phyloP scores from a whole-genome alignment of 192 early-diverging fungal species.

The Coemansia sp. region DNA sequence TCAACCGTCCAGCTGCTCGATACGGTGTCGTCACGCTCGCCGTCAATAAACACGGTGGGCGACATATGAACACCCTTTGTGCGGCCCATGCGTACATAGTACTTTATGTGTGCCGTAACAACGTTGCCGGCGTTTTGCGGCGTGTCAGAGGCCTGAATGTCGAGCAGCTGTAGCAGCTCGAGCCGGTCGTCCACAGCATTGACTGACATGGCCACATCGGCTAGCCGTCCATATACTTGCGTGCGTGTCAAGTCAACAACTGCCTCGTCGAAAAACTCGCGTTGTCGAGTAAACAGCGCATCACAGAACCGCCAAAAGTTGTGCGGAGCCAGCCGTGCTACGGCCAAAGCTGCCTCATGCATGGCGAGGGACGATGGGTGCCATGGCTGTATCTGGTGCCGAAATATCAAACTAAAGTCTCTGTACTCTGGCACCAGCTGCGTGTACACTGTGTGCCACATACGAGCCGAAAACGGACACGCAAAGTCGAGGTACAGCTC shows the following conservation, averaged over 20 bases:
- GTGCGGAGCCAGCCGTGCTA: conserved; percentile 58
- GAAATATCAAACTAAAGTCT: conserved; percentile 59
- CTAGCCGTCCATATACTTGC: conserved; percentile 57
- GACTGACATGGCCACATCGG: conserved; percentile 49
- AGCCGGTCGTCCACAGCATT: conserved; percentile 55
- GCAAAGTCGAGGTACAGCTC: conserved; percentile 50
- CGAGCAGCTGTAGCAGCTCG: conserved; percentile 53
- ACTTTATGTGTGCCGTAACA: conserved; percentile 69
- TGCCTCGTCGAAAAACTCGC: conserved; percentile 64
- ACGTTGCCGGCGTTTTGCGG: conserved; percentile 67
- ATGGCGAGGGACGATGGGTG: conserved; percentile 71
- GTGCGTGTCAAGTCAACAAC: conserved; percentile 58
- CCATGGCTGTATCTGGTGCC: conserved; percentile 87
- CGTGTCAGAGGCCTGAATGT: conserved; percentile 24
- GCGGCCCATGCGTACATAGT: conserved; percentile 64
- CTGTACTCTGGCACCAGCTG: conserved; percentile 60
- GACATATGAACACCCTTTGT: conserved; percentile 75
- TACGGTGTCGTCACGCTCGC: conserved; percentile 61
- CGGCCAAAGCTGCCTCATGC: conserved; percentile 75
- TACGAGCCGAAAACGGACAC: conserved; percentile 67
- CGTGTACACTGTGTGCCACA: conserved; percentile 56
- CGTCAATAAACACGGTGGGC: conserved; percentile 73
- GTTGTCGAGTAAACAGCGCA: conserved; percentile 62
- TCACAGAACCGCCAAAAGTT: conserved; percentile 59
- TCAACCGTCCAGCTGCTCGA: conserved; percentile 69